Evolutionary conservation across 306 rosid species (phyloP).

Genomic region (Cicer chorassanicum): DNA sequence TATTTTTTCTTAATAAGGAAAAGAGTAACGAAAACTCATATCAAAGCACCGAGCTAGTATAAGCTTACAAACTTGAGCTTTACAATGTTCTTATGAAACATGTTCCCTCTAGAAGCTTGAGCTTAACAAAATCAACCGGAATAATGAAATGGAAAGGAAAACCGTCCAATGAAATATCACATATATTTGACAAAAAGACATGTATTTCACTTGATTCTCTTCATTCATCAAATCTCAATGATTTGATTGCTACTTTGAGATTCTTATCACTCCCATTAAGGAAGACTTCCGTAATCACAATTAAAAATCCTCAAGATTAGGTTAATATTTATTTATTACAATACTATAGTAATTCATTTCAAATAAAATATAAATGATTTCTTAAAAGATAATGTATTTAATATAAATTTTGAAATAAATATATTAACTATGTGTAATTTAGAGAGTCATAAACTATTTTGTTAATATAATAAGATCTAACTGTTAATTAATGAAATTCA

Average conservation of each 20-base stretch:
- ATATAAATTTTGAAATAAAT: no score
- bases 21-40: no score
- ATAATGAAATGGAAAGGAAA: constrained; percentile 32
- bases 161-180: constrained; percentile 11
- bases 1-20: no score
- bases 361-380: no score
- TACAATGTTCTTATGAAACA: not conserved
- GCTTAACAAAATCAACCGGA: constrained; percentile 28
- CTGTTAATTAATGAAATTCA: no score
- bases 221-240: constrained; percentile 38
- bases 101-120: constrained; percentile 15
- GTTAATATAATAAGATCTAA: no score
- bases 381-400: no score
- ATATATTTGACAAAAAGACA: not conserved
- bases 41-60: no score
- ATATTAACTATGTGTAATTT: no score
- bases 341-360: no score
- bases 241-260: constrained; percentile 33
- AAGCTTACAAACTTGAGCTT: no score
- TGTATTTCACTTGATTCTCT: constrained; percentile 40
- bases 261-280: constrained; percentile 31
- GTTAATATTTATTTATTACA: not conserved
- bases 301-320: constrained; percentile 21
- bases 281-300: constrained; percentile 4
- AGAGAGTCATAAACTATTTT: no score